A percentile compares a stretch with the other conserved stretches of the same genome.
phyloP scores from a whole-genome alignment of 164 flowering plant species.

The Piper longum region DNA sequence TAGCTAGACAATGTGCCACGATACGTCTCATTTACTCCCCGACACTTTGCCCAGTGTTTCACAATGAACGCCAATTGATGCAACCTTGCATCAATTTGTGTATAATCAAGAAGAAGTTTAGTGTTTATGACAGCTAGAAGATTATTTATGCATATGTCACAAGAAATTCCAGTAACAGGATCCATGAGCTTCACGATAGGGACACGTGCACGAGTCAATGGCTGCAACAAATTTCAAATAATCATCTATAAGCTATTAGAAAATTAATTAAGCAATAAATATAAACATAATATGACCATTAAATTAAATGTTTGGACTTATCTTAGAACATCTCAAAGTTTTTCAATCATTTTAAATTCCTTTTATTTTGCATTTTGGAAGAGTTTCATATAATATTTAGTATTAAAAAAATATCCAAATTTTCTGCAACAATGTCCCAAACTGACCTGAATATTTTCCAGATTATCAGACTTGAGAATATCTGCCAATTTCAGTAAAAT shows the following conservation, averaged over 20 bases:
- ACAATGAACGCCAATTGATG: constrained; percentile 84
- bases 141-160: constrained; percentile 95
- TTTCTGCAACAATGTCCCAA: neutral
- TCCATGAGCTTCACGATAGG: constrained; percentile 98
- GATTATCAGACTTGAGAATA: constrained; percentile 62
- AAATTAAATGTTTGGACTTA: too few species aligned
- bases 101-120: constrained; percentile 86
- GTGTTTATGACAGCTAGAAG: constrained; percentile 90
- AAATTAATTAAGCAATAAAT: neutral
- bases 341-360: neutral
- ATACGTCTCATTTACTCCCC: constrained; percentile 89
- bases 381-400: neutral
- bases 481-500: constrained; percentile 77
- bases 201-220: constrained; percentile 88
- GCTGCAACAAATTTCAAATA: constrained; percentile 27
- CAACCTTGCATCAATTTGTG: constrained; percentile 68
- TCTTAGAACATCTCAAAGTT: neutral
- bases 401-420: too few species aligned
- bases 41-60: constrained; percentile 94
- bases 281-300: too few species aligned
- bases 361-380: neutral
- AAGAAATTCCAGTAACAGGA: constrained; percentile 80
- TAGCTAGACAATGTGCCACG: constrained; percentile 96
- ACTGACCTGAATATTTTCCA: constrained; percentile 85
- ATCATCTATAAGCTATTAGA: neutral